Evolutionary conservation across 1,284 basidiomycete genomes (phyloP), one percentile per base, ranked within the genome.

Genomic region (Exobasidium cylindrosporum): DNA sequence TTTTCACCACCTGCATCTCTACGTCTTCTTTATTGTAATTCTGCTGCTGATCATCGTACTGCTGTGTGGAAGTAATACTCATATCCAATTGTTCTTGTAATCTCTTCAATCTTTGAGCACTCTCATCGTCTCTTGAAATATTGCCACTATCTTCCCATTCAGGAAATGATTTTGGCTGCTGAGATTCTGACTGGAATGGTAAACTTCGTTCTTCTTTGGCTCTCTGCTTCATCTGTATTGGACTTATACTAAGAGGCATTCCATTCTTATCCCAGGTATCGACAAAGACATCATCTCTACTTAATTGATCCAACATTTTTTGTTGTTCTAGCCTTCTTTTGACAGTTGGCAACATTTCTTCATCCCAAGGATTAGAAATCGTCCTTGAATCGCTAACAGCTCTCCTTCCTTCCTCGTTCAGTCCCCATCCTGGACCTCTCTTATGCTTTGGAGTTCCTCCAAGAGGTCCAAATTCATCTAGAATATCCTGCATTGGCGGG

Each of bases 201-300:
- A n/a, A 17, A 40, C 35, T 40, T 40, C 35, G 35, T 40, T 40
- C 17, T 17, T 40, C 35, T 40, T 17, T 40, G 17, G 35, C 35
- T 40, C 35, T 40, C 35, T 7, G 7, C 35, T 40, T 40, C 35
- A 40, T 17, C 17, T 40, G 35, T 7, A 7, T 40, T 7, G 35
- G 35, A 40, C 58, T 66, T 30, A 64, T 63, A 30, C 65, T 71
- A 3, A 76, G 60, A 17, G 73, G 73, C 24, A 69, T 26, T 0
- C 73, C 73, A 43, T 70, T 64, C 35, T 60, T 54, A 54, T 76
- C 73, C 73, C 73, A 76, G 4, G 68, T 68, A 43, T 76, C 73
- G 49, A 76, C 74, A 35, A 76, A 50, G 1, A 64, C 69, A 26
- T 75, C 73, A 52, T 69, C 65, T 26, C 62, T 57, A 50, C 63